These are phyloP conservation scores for Ensete ventricosum DNA, from an alignment of 176 grass and related monocot genomes.

Conservation along the genomic window DNA sequence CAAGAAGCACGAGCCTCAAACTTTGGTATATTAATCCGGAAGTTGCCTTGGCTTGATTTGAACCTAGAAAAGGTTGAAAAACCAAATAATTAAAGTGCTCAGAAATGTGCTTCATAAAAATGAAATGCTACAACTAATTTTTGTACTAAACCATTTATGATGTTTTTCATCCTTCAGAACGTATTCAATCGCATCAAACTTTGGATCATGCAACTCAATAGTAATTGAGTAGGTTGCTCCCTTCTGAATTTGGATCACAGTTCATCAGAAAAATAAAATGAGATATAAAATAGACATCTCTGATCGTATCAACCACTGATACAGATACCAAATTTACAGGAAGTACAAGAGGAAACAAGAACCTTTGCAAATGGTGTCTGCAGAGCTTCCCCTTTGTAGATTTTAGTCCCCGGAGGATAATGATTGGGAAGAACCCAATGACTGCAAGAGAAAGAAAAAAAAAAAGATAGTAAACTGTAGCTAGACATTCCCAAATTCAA, in stretches of 20 bases:
- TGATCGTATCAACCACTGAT: not conserved
- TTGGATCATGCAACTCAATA: conserved; percentile 5
- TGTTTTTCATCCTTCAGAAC: conserved; percentile 15
- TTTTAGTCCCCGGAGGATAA: conserved; percentile 1
- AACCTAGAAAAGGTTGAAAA: conserved; percentile 9
- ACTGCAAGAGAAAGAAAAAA: not conserved
- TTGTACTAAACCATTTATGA: conserved; percentile 1
- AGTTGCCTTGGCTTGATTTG: conserved; percentile 15
- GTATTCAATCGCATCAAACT: conserved; percentile 11
- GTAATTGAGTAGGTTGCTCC: conserved; percentile 1
- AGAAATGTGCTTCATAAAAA: not conserved
- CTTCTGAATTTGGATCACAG: conserved; percentile 3
- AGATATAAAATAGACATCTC: not conserved
- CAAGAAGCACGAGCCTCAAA: not conserved
- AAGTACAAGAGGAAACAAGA: not conserved
- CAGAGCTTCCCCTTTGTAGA: conserved; percentile 10
- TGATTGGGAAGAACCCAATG: conserved; percentile 6
- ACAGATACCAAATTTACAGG: not conserved
- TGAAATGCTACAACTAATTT: not conserved
- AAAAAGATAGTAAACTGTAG: not conserved
- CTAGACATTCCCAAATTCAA: not conserved
- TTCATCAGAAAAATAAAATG: not conserved
- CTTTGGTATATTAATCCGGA: conserved; percentile 10
- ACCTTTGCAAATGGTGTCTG: conserved; percentile 16
- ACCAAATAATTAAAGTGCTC: not conserved